These are phyloP conservation scores for Sugiyamaella valdiviana DNA, from an alignment of 805 yeast genomes.

Conservation along the genomic window DNA sequence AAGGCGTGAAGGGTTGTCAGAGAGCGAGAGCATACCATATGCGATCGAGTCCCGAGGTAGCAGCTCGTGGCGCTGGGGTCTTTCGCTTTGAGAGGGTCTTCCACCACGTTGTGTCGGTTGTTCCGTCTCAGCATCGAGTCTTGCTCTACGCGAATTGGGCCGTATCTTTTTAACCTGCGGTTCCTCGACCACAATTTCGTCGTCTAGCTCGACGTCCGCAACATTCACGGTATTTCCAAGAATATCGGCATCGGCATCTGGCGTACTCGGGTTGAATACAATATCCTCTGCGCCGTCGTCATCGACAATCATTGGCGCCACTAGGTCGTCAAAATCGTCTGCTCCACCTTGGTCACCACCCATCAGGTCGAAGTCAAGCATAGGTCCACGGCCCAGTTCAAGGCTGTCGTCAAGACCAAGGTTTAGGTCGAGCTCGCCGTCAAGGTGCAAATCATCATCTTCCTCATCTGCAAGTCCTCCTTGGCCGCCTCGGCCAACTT, in stretches of 20 bases:
- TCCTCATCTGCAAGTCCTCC: constrained; percentile 23
- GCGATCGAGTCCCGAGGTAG: not conserved
- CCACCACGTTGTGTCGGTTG: not conserved
- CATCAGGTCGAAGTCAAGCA: not conserved
- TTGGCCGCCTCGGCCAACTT: constrained; percentile 49
- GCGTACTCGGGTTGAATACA: constrained; percentile 1
- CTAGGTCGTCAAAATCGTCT: constrained; percentile 4
- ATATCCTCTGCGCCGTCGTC: constrained; percentile 1
- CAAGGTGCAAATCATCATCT: constrained; percentile 30
- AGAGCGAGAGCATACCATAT: constrained; percentile 4
- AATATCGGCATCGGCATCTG: constrained; percentile 11
- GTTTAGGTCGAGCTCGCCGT: constrained; percentile 48
- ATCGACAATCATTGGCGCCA: too few species aligned
- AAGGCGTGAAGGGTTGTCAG: not conserved
- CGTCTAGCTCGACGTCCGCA: constrained; percentile 7
- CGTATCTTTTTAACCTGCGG: not conserved
- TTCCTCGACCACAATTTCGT: not conserved
- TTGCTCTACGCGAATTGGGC: not conserved
- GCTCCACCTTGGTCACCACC: not conserved
- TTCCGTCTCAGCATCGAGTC: constrained; percentile 1
- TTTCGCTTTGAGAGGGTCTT: not conserved
- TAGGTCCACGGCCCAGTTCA: constrained; percentile 2
- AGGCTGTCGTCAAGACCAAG: constrained; percentile 10
- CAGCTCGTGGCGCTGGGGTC: not conserved
- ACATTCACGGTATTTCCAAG: constrained; percentile 8